Evolutionary conservation across 1,284 basidiomycete species (phyloP).

Genomic region (Dichomitus squalens): DNA sequence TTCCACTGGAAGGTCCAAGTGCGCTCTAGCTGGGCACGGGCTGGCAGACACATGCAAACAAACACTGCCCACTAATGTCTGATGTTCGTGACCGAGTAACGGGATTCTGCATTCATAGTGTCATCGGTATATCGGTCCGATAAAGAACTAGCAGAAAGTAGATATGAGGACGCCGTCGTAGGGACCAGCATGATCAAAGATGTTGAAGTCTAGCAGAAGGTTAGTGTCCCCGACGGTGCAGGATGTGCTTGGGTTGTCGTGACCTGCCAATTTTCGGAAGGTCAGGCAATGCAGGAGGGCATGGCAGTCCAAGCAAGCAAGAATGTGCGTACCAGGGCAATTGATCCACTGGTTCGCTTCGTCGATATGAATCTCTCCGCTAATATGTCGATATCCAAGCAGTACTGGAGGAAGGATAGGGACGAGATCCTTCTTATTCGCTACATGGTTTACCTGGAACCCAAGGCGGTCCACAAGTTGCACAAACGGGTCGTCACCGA

Average conservation of each 20-base stretch:
- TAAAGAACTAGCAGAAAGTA: no score
- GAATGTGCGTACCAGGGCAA: slow-evolving; percentile 42
- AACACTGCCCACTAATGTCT: no score
- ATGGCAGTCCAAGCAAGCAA: not conserved
- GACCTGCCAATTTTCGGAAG: slow-evolving; percentile 37
- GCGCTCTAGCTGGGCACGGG: no score
- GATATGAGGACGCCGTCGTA: slow-evolving; percentile 59
- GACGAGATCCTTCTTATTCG: slow-evolving; percentile 32
- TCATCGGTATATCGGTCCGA: no score
- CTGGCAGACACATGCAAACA: no score
- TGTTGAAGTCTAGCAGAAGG: slow-evolving; percentile 45
- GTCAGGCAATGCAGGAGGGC: not conserved
- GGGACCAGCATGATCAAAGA: slow-evolving; percentile 53
- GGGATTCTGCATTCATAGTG: no score
- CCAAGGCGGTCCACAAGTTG: slow-evolving; percentile 52
- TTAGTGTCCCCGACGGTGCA: slow-evolving; percentile 58
- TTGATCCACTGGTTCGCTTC: slow-evolving; percentile 47
- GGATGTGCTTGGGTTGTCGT: slow-evolving; percentile 51
- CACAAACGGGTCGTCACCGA: slow-evolving; percentile 59
- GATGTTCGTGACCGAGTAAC: no score
- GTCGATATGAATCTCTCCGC: slow-evolving; percentile 62
- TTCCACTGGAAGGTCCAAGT: no score
- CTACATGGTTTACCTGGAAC: slow-evolving; percentile 29
- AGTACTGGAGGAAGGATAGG: slow-evolving; percentile 34
- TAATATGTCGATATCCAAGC: slow-evolving; percentile 57